These are phyloP conservation scores for Neonectria hederae DNA, from an alignment of 2,329 filamentous ascomycete species.

Conservation along the genomic window DNA sequence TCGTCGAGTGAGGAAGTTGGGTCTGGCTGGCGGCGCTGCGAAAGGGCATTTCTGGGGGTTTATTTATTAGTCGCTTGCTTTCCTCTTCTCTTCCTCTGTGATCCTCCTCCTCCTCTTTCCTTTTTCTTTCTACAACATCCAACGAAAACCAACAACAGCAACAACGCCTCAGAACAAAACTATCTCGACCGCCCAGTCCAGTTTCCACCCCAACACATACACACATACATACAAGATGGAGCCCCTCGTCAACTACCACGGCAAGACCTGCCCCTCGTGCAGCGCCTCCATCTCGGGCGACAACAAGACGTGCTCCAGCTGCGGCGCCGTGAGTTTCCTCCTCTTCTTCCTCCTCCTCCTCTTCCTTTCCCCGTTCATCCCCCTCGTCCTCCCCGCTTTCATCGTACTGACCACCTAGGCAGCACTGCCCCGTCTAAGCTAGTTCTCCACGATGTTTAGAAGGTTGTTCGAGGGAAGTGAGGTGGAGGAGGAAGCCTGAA, in stretches of 20 bases:
- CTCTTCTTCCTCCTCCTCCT: neutral
- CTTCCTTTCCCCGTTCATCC: neutral
- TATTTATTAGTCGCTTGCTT: slow-evolving; percentile 5
- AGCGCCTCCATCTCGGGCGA: slow-evolving; percentile 54
- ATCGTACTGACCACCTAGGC: neutral
- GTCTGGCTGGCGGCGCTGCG: neutral
- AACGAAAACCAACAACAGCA: neutral
- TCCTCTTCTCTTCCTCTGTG: slow-evolving; percentile 4
- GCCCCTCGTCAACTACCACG: slow-evolving; percentile 49
- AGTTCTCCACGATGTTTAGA: neutral
- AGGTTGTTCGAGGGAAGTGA: neutral
- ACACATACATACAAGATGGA: slow-evolving; percentile 40
- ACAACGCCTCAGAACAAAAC: neutral
- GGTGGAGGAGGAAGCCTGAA: neutral
- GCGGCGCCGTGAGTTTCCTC: slow-evolving; percentile 63
- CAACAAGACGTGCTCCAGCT: slow-evolving; percentile 64
- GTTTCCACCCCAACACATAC: neutral
- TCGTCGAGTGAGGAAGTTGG: neutral
- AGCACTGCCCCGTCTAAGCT: slow-evolving; percentile 43
- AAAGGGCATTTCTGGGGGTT: too few species aligned
- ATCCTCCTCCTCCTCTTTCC: neutral
- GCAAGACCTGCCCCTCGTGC: slow-evolving; percentile 66
- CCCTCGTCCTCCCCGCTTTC: too few species aligned
- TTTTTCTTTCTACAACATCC: slow-evolving; percentile 11
- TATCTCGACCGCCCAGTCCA: too few species aligned